These are phyloP conservation scores for Harringtonia aguacate DNA, from an alignment of 2,329 filamentous ascomycete genomes.

Conservation along the genomic window DNA sequence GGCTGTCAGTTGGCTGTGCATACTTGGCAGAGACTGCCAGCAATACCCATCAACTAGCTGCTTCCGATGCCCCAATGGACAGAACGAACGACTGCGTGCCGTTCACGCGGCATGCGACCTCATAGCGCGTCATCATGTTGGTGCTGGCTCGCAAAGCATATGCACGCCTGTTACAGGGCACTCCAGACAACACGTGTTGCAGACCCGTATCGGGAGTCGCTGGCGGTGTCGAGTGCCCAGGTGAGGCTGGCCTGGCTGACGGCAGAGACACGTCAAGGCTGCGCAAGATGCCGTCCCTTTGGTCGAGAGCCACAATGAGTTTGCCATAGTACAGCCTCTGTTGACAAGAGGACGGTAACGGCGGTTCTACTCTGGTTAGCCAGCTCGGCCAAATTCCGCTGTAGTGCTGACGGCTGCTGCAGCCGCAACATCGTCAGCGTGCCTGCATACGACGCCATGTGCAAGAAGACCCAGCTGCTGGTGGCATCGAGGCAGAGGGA, in stretches of 20 bases:
- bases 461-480: slow-evolving; percentile 34
- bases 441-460: slow-evolving; percentile 37
- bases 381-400: slow-evolving; percentile 24
- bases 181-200: slow-evolving; percentile 50
- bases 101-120: slow-evolving; percentile 37
- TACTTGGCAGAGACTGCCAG: too few relatives aligned
- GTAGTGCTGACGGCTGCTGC: slow-evolving; percentile 15
- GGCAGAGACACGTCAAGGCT: slow-evolving; percentile 47
- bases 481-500: too few relatives aligned
- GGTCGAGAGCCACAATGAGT: slow-evolving; percentile 52
- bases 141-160: slow-evolving; percentile 51
- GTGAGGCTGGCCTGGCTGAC: slow-evolving; percentile 36
- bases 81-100: slow-evolving; percentile 31
- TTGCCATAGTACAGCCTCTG: slow-evolving; percentile 38
- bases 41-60: too few relatives aligned
- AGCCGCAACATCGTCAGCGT: slow-evolving; percentile 36
- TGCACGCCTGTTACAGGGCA: slow-evolving; percentile 33
- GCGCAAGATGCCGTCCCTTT: slow-evolving; percentile 37
- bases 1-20: too few relatives aligned
- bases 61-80: too few relatives aligned
- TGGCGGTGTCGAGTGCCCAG: slow-evolving; percentile 29
- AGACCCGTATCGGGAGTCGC: slow-evolving; percentile 48
- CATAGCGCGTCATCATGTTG: slow-evolving; percentile 46
- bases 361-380: too few relatives aligned
- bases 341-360: too few relatives aligned